Evolutionary conservation across 805 yeast species (phyloP).

Genomic region (Metschnikowia kunwiensis): DNA sequence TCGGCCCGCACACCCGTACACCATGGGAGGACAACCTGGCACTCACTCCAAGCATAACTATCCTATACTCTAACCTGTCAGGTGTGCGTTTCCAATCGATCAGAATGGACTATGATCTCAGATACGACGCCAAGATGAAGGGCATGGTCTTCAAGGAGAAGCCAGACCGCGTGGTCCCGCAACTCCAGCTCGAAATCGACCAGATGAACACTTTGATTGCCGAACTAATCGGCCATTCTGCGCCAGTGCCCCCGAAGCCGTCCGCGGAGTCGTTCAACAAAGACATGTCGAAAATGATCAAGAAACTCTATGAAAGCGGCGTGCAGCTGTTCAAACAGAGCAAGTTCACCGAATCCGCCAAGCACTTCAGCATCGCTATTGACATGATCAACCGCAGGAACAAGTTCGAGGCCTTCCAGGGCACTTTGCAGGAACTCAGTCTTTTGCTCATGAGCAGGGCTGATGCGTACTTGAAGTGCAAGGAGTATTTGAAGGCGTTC

Average conservation of each 20-base stretch:
- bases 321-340: conserved; percentile 52
- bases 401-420: conserved; percentile 71
- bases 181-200: conserved; percentile 40
- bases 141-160: conserved; percentile 13
- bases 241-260: conserved; percentile 54
- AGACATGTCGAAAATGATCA: conserved; percentile 55
- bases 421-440: conserved; percentile 65
- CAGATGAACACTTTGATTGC: conserved; percentile 37
- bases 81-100: neutral
- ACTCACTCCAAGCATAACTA: neutral
- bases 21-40: conserved; percentile 7
- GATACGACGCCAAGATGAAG: conserved; percentile 19
- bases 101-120: conserved; percentile 18
- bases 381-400: conserved; percentile 67
- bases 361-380: conserved; percentile 61
- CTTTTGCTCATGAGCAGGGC: conserved; percentile 67
- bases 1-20: conserved; percentile 10
- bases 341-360: conserved; percentile 57
- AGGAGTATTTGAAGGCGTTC: conserved; percentile 55
- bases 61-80: neutral
- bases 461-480: conserved; percentile 59
- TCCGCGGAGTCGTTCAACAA: conserved; percentile 54
- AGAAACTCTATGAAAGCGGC: conserved; percentile 64
- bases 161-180: conserved; percentile 21
- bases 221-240: conserved; percentile 41